phyloP scores from a whole-genome alignment of 2,329 filamentous ascomycete species.

The Aspergillus puulaauensis region DNA sequence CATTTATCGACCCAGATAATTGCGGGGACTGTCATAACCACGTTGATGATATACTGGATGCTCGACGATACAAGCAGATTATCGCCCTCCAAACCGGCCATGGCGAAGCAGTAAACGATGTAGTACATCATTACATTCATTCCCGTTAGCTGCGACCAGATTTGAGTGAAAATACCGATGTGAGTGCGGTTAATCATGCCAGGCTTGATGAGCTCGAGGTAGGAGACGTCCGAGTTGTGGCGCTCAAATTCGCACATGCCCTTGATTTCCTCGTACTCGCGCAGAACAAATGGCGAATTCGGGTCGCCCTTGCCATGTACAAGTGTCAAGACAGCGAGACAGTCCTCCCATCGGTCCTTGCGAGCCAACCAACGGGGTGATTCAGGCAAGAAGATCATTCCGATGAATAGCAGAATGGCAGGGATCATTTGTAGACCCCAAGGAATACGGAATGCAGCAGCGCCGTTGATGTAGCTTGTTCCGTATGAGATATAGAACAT shows the following conservation, averaged over 20 bases:
- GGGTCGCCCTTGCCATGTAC: slow-evolving; percentile 66
- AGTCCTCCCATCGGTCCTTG: slow-evolving; percentile 59
- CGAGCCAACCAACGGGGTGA: slow-evolving; percentile 64
- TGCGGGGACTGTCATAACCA: slow-evolving; percentile 73
- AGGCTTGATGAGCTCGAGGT: slow-evolving; percentile 70
- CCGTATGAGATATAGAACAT: slow-evolving; percentile 67
- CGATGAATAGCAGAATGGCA: slow-evolving; percentile 57
- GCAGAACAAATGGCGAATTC: slow-evolving; percentile 63
- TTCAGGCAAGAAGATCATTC: slow-evolving; percentile 53
- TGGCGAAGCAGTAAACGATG: slow-evolving; percentile 64
- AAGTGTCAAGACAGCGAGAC: slow-evolving; percentile 50
- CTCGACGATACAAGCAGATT: slow-evolving; percentile 65
- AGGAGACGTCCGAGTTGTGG: slow-evolving; percentile 66
- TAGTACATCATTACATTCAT: slow-evolving; percentile 78
- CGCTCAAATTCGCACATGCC: slow-evolving; percentile 73
- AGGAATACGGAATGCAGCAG: slow-evolving; percentile 61
- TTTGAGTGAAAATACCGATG: slow-evolving; percentile 70
- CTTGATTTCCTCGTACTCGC: slow-evolving; percentile 72
- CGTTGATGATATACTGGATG: slow-evolving; percentile 78
- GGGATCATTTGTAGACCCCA: slow-evolving; percentile 68
- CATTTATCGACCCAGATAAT: slow-evolving; percentile 74
- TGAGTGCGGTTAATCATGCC: slow-evolving; percentile 71
- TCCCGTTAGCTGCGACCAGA: slow-evolving; percentile 73
- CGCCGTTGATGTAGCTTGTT: slow-evolving; percentile 59
- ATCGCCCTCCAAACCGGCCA: slow-evolving; percentile 64